Conservation (phyloP, 495 filamentous ascomycete genomes). For the Tuber melanosporum region DNA sequence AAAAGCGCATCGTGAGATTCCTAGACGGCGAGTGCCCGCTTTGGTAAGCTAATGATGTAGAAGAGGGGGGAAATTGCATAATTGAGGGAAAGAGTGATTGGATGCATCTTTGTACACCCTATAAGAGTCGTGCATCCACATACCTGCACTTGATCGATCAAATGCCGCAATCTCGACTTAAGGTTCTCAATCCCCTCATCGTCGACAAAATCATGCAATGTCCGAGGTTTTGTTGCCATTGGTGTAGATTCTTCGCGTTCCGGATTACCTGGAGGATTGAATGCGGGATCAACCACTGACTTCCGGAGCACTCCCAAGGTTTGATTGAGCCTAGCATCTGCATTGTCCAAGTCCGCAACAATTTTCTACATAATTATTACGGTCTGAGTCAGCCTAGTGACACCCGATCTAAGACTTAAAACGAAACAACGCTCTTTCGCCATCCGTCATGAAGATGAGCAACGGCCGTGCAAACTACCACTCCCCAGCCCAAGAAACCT, state of each 20-base stretch:
- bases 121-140: not conserved
- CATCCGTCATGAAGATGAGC: not conserved
- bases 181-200: conserved; percentile 62
- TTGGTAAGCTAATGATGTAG: not conserved
- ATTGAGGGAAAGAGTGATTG: not conserved
- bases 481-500: not conserved
- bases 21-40: conserved; percentile 15
- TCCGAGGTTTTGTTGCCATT: conserved; percentile 58
- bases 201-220: conserved; percentile 84
- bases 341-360: conserved; percentile 64
- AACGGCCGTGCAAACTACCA: not conserved
- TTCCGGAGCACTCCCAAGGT: conserved; percentile 64
- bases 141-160: conserved; percentile 40
- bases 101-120: not conserved
- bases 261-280: conserved; percentile 47
- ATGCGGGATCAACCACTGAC: conserved; percentile 65
- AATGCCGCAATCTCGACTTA: conserved; percentile 40
- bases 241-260: conserved; percentile 42
- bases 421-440: conserved; percentile 11
- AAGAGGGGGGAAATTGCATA: not conserved
- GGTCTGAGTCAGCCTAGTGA: conserved; percentile 17
- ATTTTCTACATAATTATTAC: conserved; percentile 46
- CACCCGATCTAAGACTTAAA: conserved; percentile 9
- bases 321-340: conserved; percentile 61
- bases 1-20: conserved; percentile 31